These are phyloP conservation scores for Amaranthus hypochondriacus DNA, from an alignment of 148 eudicot genomes.

Conservation along the genomic window DNA sequence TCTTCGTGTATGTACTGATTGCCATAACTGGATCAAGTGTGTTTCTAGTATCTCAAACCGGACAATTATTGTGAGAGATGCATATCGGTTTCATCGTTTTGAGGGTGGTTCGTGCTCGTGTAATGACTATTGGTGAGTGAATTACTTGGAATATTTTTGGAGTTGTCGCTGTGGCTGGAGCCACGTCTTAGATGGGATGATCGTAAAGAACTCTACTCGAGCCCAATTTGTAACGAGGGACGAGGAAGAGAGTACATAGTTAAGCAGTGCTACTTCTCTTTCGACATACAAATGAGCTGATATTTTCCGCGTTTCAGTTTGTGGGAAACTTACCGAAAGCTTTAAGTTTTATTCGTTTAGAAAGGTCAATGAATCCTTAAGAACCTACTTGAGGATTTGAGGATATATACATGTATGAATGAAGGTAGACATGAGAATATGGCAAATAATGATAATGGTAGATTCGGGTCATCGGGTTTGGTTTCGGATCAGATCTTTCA, in stretches of 20 bases:
- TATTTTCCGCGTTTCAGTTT: background rate
- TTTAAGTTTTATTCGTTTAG: background rate
- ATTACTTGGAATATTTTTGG: background rate
- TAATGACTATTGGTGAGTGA: constrained; percentile 63
- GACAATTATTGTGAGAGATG: constrained; percentile 67
- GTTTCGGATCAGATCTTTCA: no score
- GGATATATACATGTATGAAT: no score
- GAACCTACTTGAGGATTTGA: background rate
- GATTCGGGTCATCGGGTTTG: no score
- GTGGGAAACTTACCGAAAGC: background rate
- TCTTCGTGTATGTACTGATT: constrained; percentile 84
- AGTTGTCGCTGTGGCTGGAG: background rate
- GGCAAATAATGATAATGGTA: no score
- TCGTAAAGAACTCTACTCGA: constrained; percentile 2
- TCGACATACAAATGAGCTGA: background rate
- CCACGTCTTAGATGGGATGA: background rate
- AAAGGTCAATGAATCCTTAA: background rate
- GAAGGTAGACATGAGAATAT: no score
- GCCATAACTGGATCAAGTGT: constrained; percentile 84
- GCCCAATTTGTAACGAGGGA: background rate
- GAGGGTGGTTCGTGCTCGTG: constrained; percentile 69
- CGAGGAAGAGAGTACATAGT: constrained; percentile 4
- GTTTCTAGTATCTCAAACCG: constrained; percentile 56
- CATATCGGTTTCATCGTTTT: constrained; percentile 85
- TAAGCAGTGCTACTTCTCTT: background rate